Percentiles rank a stretch among this genome's conserved stretches.
These are phyloP conservation scores for Lactarius evosmus DNA, from an alignment of 768 basidiomycete species.

Conservation along the genomic window DNA sequence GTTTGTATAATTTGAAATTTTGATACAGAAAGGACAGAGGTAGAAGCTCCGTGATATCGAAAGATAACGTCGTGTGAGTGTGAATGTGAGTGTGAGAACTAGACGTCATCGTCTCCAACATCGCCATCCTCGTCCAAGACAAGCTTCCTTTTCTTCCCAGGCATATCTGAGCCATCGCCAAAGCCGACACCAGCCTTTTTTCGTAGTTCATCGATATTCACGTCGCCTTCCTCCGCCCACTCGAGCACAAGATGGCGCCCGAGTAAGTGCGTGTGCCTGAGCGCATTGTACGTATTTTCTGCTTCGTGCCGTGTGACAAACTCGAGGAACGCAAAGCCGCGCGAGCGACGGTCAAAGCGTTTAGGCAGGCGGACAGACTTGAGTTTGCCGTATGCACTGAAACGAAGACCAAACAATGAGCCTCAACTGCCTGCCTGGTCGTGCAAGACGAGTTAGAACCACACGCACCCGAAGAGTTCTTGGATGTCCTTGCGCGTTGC, in stretches of 20 bases:
- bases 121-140: conserved; percentile 46
- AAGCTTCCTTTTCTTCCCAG: conserved; percentile 74
- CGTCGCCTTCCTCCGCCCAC: conserved; percentile 81
- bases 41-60: not conserved
- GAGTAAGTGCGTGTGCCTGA: conserved; percentile 92
- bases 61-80: too few relatives aligned
- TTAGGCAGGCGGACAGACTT: conserved; percentile 93
- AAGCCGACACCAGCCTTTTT: conserved; percentile 79
- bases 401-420: not conserved
- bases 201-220: conserved; percentile 71
- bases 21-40: not conserved
- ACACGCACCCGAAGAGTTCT: conserved; percentile 78
- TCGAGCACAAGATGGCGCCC: conserved; percentile 93
- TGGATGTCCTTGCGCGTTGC: conserved; percentile 89
- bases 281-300: conserved; percentile 78
- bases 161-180: conserved; percentile 63
- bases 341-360: conserved; percentile 82
- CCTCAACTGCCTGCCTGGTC: not conserved
- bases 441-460: not conserved
- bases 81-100: not conserved
- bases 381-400: conserved; percentile 83
- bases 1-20: not conserved
- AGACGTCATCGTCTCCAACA: conserved; percentile 35
- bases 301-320: conserved; percentile 89
- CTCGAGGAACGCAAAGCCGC: conserved; percentile 97